A percentile compares a stretch with the other conserved stretches of the same genome.
These are phyloP conservation scores for Priceomyces haplophilus DNA, from an alignment of 805 yeast species.

Conservation along the genomic window DNA sequence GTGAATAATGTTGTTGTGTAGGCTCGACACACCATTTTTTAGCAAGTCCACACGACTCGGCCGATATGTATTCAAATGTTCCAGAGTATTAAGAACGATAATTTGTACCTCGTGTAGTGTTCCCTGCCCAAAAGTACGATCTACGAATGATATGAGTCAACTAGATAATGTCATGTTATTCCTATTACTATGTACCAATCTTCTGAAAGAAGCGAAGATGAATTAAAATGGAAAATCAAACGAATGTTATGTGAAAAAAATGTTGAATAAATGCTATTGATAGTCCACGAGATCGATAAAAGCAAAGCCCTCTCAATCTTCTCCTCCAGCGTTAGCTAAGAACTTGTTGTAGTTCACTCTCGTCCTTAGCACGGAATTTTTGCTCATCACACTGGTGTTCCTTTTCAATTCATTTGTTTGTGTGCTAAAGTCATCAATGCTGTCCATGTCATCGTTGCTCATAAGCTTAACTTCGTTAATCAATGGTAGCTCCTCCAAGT, in stretches of 20 bases:
- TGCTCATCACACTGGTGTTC: slow-evolving; percentile 29
- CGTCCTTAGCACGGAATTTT: slow-evolving; percentile 38
- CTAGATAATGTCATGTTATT: not conserved
- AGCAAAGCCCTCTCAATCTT: not conserved
- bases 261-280: not conserved
- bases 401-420: slow-evolving; percentile 15
- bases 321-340: slow-evolving; percentile 25
- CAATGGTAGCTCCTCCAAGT: slow-evolving; percentile 33
- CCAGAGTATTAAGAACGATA: no score
- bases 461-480: slow-evolving; percentile 32
- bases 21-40: not conserved
- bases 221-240: not conserved
- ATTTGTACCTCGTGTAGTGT: no score
- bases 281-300: not conserved
- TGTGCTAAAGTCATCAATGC: not conserved
- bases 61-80: no score
- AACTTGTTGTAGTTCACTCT: slow-evolving; percentile 37
- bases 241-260: not conserved
- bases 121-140: no score
- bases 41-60: not conserved
- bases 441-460: slow-evolving; percentile 10
- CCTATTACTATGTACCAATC: not conserved
- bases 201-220: not conserved
- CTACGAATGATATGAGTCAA: no score
- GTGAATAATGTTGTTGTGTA: not conserved